phyloP scores from a whole-genome alignment of 768 basidiomycete species.

The Tephrocybe sp. region DNA sequence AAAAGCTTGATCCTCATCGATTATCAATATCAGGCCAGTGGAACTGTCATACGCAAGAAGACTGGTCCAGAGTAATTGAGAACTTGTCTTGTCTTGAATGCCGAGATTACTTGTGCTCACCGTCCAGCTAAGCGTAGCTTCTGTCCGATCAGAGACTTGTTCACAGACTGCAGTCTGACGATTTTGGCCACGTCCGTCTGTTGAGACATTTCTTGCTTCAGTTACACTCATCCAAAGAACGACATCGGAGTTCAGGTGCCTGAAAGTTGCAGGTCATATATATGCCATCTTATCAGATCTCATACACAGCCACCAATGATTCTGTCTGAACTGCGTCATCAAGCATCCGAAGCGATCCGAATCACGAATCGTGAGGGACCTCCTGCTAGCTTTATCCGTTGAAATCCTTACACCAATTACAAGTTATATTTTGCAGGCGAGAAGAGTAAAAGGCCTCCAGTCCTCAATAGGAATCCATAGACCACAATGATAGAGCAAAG shows the following conservation, averaged over 20 bases:
- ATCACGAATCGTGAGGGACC: no score
- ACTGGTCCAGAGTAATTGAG: conserved; percentile 30
- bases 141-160: conserved; percentile 37
- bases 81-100: conserved; percentile 1
- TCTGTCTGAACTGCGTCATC: no score
- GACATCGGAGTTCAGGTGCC: background rate
- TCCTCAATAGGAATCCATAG: no score
- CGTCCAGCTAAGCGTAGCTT: conserved; percentile 63
- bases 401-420: no score
- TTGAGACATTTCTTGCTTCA: conserved; percentile 39
- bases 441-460: no score
- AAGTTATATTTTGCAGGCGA: no score
- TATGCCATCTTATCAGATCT: no score
- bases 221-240: no score
- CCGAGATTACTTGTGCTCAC: conserved; percentile 31
- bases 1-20: conserved; percentile 50
- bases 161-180: conserved; percentile 41
- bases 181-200: conserved; percentile 49
- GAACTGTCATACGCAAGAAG: conserved; percentile 56
- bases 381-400: no score
- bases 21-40: conserved; percentile 45
- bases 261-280: no score
- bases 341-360: background rate
- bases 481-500: no score
- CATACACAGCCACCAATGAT: no score